Conservation (phyloP, 108 stramenopile genomes). For the Discostella stelligeroides region DNA sequence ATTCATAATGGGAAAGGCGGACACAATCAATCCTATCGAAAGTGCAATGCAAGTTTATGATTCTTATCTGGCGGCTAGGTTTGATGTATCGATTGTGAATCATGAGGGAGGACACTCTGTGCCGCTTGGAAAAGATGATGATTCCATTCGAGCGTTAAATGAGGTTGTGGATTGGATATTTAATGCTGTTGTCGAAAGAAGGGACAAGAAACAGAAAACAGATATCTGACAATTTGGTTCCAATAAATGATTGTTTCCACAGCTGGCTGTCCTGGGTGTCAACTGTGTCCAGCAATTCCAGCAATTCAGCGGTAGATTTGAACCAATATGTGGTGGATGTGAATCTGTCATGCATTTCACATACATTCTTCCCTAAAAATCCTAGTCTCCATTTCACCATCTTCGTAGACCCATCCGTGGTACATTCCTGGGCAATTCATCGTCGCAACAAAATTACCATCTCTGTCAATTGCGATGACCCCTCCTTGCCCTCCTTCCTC, state of each 20-base stretch:
- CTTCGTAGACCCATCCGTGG: slow-evolving; percentile 42
- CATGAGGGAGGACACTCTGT: slow-evolving; percentile 77
- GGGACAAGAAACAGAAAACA: too few relatives aligned
- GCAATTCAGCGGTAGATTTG: too few relatives aligned
- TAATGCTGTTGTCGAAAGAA: slow-evolving; percentile 7
- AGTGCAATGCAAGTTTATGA: slow-evolving; percentile 61
- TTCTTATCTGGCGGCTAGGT: slow-evolving; percentile 37
- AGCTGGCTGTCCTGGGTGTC: too few relatives aligned
- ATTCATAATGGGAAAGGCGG: slow-evolving; percentile 66
- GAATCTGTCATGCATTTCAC: too few relatives aligned
- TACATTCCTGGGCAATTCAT: slow-evolving; percentile 48
- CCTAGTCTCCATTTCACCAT: slow-evolving; percentile 29
- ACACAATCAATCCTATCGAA: slow-evolving; percentile 72
- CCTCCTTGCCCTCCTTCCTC: slow-evolving; percentile 27
- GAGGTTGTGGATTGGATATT: slow-evolving; percentile 43
- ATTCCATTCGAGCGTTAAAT: slow-evolving; percentile 33
- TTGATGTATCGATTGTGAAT: slow-evolving; percentile 53
- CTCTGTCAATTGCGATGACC: slow-evolving; percentile 30
- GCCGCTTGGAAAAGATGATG: slow-evolving; percentile 43
- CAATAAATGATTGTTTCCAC: too few relatives aligned
- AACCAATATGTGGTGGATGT: too few relatives aligned
- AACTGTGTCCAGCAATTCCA: too few relatives aligned
- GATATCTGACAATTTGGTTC: too few relatives aligned
- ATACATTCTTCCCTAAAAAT: slow-evolving; percentile 36
- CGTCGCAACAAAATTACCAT: slow-evolving; percentile 35